These are phyloP conservation scores for Petunia secreta DNA, from an alignment of 257 asterid species.

Conservation along the genomic window DNA sequence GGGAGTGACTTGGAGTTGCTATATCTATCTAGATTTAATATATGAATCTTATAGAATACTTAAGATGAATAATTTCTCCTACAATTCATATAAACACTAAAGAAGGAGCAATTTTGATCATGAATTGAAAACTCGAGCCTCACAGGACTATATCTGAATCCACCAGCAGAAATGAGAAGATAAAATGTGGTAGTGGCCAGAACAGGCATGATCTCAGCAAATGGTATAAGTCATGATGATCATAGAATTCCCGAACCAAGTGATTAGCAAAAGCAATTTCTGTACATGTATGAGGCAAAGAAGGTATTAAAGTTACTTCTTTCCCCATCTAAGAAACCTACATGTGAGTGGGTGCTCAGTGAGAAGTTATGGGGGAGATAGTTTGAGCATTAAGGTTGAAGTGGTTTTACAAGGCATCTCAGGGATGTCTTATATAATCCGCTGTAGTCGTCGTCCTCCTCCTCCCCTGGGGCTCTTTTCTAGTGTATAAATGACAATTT, in stretches of 20 bases:
- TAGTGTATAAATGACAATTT: not conserved
- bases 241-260: too few species aligned
- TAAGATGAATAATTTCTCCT: too few species aligned
- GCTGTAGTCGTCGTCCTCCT: not conserved
- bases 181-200: too few species aligned
- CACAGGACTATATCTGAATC: too few species aligned
- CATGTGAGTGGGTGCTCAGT: not conserved
- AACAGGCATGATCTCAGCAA: not conserved
- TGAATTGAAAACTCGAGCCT: too few species aligned
- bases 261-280: not conserved
- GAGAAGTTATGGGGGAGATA: not conserved
- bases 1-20: too few species aligned
- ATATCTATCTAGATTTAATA: too few species aligned
- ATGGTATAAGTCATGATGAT: too few species aligned
- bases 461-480: not conserved
- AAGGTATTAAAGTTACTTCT: not conserved
- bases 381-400: not conserved
- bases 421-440: not conserved
- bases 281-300: not conserved
- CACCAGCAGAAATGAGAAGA: too few species aligned
- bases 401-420: not conserved
- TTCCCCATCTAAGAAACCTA: not conserved
- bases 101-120: too few species aligned
- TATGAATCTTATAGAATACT: too few species aligned
- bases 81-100: too few species aligned